Evolutionary conservation across 1,139 yeast genomes (phyloP), one percentile per base, ranked within the genome.

Genomic region (Pichia sp.): DNA sequence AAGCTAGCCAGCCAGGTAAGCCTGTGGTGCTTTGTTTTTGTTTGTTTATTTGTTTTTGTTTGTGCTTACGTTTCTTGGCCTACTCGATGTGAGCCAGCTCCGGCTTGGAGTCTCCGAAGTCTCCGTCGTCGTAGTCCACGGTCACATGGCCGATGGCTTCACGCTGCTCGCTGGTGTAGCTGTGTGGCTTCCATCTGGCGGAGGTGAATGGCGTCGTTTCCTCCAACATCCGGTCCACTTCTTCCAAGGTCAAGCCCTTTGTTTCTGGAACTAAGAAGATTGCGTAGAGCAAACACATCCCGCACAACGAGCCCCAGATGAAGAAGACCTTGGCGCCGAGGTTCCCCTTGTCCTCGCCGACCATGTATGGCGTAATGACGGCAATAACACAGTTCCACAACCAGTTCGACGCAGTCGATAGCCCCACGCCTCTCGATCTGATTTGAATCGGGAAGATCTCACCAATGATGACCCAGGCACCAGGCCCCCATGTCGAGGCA

Each of bases 241-340:
- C 82, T 68, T 79, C 84, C 67, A 79, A 75, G 50, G 78, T 72
- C 62, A 78, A 73, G 54, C 83, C 83, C 72, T 78, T 79, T 57
- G 84, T 79, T 70, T 80, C 84, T 61, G 74, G 74, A 57, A 79
- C 76, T 60, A 74, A 73, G 70, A 79, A 76, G 70, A 74, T 74
- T 43, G 79, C 77, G 63, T 74, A 79, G 64, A 77, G 71, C 65
- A 67, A 58, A 59, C 70, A 67, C 51, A 62, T 55, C 2, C 57
- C 52, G 61, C 69, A 65, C 49, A 75, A 67, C 5, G 84, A 73
- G 58, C 84, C 85, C 90, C 90, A 85, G 64, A 86, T 81, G 70
- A 84, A 85, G 74, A 85, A 85, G 52, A 86, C 89, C 65, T 80
- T 84, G 54, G 83, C 76, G 32, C 86, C 84, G 61, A 86, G 74